Base-by-base conservation (phyloP, 2,329 filamentous ascomycete genomes). In the Arthroderma sp. region DNA sequence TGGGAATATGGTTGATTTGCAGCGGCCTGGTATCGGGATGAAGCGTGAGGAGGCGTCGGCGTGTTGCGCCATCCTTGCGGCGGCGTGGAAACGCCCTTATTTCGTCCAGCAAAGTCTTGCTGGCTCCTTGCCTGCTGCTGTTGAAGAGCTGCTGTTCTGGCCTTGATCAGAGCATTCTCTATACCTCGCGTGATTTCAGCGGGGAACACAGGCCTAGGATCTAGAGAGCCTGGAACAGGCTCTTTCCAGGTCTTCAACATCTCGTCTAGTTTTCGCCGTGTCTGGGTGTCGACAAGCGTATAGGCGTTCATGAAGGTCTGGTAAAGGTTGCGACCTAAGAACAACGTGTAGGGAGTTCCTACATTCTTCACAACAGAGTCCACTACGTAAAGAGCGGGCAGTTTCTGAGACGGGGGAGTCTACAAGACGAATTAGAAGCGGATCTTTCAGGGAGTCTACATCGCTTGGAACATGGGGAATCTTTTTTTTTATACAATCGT, bases 311-410 rank as follows among this genome's bases (percentile, higher is more conserved):
- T 95, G 61, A 94, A 98, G 4, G 86, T 96, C 55, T 82, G 78
- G 66, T 89, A 96, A 34, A 98, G 77, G 58, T 89, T 89, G 36
- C 86, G 82, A 43, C 88, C 86, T 52, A 98, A 83, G 63, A 94
- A 96, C 8, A 96, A 74, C 0, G 89, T 96, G 65, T 98, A 98
- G 5, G 91, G 91, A 1, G 89, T 95, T 49, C 91, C 91, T 50
- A 98, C 87, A 70, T 98, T 96, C 67, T 98, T 98, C 60, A 94
- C 88, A 50, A 98, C 89, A 10, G 89, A 96, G 67, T 98, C 91
- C 59, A 98, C 81, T 53, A 98, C 86, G 66, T 96, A 98, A 29
- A 98, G 74, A n/a, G 91, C 86, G 11, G 91, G 88, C 2, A 98
- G 72, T 60, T 96, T 98, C 64, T 87, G 88, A 49, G 79, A 75